Base-by-base conservation (phyloP, 1,139 yeast species). In the Suhomyces maxii region DNA sequence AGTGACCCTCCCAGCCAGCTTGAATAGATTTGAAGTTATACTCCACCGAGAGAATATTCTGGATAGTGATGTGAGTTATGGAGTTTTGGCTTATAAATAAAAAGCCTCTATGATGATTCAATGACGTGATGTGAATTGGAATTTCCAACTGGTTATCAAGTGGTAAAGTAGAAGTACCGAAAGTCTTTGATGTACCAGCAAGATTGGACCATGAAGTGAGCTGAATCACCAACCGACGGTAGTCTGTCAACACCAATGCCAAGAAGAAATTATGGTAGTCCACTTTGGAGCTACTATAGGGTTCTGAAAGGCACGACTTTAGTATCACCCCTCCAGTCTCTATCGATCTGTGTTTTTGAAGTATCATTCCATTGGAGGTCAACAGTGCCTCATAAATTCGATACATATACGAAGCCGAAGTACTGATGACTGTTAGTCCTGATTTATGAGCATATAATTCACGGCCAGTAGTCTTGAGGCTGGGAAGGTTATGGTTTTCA, bases 1-100 rank as follows among this genome's bases (percentile, higher is more conserved):
- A 77, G 0, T 51, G 55, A 1, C 35, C 42, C 28, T 43, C 41
- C 59, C 59, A 56, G 3, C 55, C 55, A 11, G 58, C 53, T 1
- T 48, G 40, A 11, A 51, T 45, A 2, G 58, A 50, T 3, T 53
- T 46, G 50, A 76, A 77, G 37, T 64, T 58, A 48, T 71, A 71
- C 41, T 73, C 75, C 0, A 77, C 82, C 2, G 81, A 75, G n/a
- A 73, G 56, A 6, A 78, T 72, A 43, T 73, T 71, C 56, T 74
- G 77, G 9, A 75, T 62, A 7, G 77, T 62, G 6, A 78, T 57
- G 6, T 58, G 46, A 4, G 63, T 55, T 5, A 73, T 44, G 34
- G 61, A 65, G 6, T 59, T 51, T 6, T 60, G 58, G 7, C 60
- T 55, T 1, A 74, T 71, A 52, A 71, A 69, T 26, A 74, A 55